Evolutionary conservation across 1,284 basidiomycete genomes (phyloP).

Genomic region (Termitomyces sp.): DNA sequence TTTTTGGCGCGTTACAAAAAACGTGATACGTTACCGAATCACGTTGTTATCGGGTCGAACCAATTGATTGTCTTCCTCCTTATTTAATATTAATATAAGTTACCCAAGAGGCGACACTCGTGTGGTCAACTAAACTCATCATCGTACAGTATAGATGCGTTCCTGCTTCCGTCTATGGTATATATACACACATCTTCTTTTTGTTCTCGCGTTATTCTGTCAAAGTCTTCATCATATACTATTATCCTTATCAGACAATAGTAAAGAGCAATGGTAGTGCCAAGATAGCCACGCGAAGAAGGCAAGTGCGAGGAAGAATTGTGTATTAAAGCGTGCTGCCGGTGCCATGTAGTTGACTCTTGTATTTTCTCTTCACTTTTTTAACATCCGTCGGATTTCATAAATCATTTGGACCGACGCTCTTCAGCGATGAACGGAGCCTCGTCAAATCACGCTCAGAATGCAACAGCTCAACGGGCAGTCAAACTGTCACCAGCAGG

Average conservation of each 20-base stretch:
- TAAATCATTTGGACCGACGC: conserved; percentile 10
- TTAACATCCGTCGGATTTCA: conserved; percentile 15
- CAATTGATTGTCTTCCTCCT: no score
- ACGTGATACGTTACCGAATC: conserved; percentile 12
- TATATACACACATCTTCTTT: background rate
- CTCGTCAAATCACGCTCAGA: conserved; percentile 24
- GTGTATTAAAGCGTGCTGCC: background rate
- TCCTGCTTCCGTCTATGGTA: background rate
- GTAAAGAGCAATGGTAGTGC: background rate
- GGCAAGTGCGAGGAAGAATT: background rate
- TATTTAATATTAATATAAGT: background rate
- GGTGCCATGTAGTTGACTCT: conserved; percentile 1
- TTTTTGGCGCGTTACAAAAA: conserved; percentile 15
- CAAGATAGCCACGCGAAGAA: background rate
- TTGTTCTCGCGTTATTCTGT: background rate
- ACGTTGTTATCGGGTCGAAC: background rate
- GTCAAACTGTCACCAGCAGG: conserved; percentile 44
- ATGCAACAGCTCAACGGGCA: conserved; percentile 24
- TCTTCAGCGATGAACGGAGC: conserved; percentile 37
- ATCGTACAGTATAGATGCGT: background rate
- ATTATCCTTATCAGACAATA: background rate
- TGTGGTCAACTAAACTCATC: background rate
- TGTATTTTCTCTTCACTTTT: conserved; percentile 13
- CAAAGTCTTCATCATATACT: background rate
- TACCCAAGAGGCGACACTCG: background rate